Evolutionary conservation across 495 filamentous ascomycete species (phyloP), one percentile per base, ranked within the genome.

Genomic region (Sphaerosporella brunnea): DNA sequence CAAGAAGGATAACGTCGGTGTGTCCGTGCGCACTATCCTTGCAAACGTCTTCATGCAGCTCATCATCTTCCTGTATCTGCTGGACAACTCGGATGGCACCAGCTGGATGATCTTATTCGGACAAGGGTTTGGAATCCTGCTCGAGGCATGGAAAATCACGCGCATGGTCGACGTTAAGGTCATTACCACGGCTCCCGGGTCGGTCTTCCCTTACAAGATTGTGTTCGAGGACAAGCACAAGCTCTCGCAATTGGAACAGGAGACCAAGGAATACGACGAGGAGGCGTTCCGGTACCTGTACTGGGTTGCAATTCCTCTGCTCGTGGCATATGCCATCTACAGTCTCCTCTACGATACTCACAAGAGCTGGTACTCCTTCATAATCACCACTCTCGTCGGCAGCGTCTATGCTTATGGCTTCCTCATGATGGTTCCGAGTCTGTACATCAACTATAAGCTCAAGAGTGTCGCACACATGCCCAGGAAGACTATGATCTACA

Each of bases 61-160:
- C 10, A 74, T 96, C 58, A 94, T 97, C 63, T 93, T 97, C 73
- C 75, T 97, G 21, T 97, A 97, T 64, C 72, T 97, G n/a, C 68
- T 97, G 59, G 90, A 97, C 66, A 96, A 97, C 64, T 93, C 82
- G 51, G 84, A 93, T 15, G 87, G 88, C 59, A 97, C 90, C 3
- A 90, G 82, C 38, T 97, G 90, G 88, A 95, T 96, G 88, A 96
- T 97, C 56, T 71, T 97, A 18, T 79, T 84, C 32, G 80, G 83
- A 11, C 90, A 97, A 65, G 90, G 84, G 16, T 77, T 90, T 45
- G 88, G 90, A 30, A 97, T 97, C 52, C 60, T 93, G 7, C 77
- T 97, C 45, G 90, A 97, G 66, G 78, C 90, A 15, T 97, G 90
- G 90, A 97, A 97, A 61, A 76, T 97, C 61, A 97, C 90, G n/a